A percentile compares a stretch with the other conserved stretches of the same genome.
These are phyloP conservation scores for Naganishia cerealis DNA, from an alignment of 1,284 basidiomycete genomes.

Conservation along the genomic window DNA sequence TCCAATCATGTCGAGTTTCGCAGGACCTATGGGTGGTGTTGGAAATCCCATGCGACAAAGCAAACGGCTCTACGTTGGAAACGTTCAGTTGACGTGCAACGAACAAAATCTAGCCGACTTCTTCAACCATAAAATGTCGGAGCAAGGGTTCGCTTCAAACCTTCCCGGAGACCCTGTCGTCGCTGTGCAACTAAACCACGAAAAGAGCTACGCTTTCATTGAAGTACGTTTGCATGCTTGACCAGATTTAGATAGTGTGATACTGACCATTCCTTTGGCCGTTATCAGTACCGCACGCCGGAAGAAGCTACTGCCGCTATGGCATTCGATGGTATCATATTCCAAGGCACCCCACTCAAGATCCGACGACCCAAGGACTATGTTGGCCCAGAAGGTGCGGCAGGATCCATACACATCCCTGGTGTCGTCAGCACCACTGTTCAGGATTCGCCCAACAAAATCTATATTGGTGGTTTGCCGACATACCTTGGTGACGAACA, in stretches of 20 bases:
- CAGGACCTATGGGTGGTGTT: constrained; percentile 52
- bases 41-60: constrained; percentile 86
- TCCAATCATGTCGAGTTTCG: constrained; percentile 18
- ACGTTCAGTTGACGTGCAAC: constrained; percentile 86
- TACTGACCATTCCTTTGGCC: not conserved
- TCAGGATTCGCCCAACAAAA: constrained; percentile 94
- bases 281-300: constrained; percentile 81
- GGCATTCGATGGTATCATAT: constrained; percentile 94
- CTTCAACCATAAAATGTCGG: constrained; percentile 93
- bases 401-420: constrained; percentile 68
- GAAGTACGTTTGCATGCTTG: constrained; percentile 63
- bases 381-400: constrained; percentile 57
- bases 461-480: constrained; percentile 94
- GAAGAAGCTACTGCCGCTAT: constrained; percentile 95
- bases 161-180: constrained; percentile 85
- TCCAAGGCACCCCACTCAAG: constrained; percentile 85
- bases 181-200: constrained; percentile 90
- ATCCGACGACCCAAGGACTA: constrained; percentile 97
- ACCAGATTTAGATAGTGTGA: too few species aligned
- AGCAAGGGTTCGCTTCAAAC: constrained; percentile 80
- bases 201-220: constrained; percentile 96
- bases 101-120: constrained; percentile 86
- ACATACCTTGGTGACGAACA: constrained; percentile 95
- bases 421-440: constrained; percentile 95
- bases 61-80: constrained; percentile 91